Conservation (phyloP, 129 eudicot genomes). For the Tanacetum coccineum region DNA sequence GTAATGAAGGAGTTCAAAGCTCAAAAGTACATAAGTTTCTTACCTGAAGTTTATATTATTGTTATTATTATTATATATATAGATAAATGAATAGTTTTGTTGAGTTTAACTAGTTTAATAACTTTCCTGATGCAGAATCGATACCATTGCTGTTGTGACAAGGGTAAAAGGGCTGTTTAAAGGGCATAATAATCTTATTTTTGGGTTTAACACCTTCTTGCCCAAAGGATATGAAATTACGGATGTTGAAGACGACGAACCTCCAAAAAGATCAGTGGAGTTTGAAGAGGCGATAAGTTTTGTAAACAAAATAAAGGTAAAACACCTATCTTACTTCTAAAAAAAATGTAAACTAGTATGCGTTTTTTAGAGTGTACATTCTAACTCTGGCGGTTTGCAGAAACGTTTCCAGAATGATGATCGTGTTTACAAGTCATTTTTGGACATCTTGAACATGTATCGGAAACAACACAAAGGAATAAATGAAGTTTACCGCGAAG, state of each 20-base stretch:
- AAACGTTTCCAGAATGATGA: slow-evolving; percentile 81
- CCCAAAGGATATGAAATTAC: slow-evolving; percentile 96
- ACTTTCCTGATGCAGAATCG: slow-evolving; percentile 50
- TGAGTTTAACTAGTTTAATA: background rate
- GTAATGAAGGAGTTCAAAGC: slow-evolving; percentile 96
- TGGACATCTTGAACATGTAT: slow-evolving; percentile 89
- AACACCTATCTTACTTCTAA: slow-evolving; percentile 3
- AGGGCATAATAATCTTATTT: slow-evolving; percentile 83
- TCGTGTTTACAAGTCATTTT: slow-evolving; percentile 78
- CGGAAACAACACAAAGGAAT: slow-evolving; percentile 83
- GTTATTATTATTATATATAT: too few relatives aligned
- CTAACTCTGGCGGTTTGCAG: slow-evolving; percentile 39
- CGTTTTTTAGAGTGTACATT: background rate
- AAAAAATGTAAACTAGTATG: background rate
- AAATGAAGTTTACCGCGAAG: slow-evolving; percentile 75
- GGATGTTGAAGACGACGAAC: slow-evolving; percentile 70
- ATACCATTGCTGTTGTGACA: slow-evolving; percentile 75
- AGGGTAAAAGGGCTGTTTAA: slow-evolving; percentile 74
- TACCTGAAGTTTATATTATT: background rate
- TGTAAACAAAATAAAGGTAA: slow-evolving; percentile 95
- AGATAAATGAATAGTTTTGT: background rate
- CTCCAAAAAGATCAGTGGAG: slow-evolving; percentile 76
- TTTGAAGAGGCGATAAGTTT: slow-evolving; percentile 95
- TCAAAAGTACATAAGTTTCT: slow-evolving; percentile 52
- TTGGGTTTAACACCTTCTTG: slow-evolving; percentile 86